Evolutionary conservation across 2,329 filamentous ascomycete genomes (phyloP).

Genomic region (Venturia pyrina): DNA sequence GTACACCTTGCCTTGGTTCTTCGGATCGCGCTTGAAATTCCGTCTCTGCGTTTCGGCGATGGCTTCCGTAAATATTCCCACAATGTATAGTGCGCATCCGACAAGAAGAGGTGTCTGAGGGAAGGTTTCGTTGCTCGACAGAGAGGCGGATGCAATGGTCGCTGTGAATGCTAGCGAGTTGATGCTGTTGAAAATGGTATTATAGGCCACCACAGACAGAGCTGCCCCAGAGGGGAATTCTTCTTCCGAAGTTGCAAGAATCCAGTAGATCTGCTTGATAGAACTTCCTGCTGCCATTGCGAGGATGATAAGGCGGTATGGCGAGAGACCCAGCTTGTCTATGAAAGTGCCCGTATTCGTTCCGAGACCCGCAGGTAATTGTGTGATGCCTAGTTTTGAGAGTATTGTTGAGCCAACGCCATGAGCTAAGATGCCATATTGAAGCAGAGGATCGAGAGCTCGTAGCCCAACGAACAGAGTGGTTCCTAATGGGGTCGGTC

Average conservation of each 20-base stretch:
- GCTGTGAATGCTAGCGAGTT: slow-evolving; percentile 47
- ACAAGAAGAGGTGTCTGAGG: slow-evolving; percentile 35
- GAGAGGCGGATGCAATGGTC: slow-evolving; percentile 36
- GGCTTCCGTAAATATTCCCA: slow-evolving; percentile 46
- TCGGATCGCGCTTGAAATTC: slow-evolving; percentile 39
- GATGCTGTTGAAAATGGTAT: slow-evolving; percentile 44
- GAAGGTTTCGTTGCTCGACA: slow-evolving; percentile 27
- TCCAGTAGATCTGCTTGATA: slow-evolving; percentile 49
- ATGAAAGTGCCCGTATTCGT: slow-evolving; percentile 31
- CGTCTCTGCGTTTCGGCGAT: slow-evolving; percentile 48
- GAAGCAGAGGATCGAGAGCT: slow-evolving; percentile 36
- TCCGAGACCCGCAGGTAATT: slow-evolving; percentile 32
- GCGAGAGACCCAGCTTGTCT: slow-evolving; percentile 38
- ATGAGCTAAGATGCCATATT: slow-evolving; percentile 40
- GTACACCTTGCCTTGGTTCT: slow-evolving; percentile 43
- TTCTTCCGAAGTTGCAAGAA: slow-evolving; percentile 37
- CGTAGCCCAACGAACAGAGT: slow-evolving; percentile 37
- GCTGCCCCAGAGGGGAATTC: slow-evolving; percentile 38
- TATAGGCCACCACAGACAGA: slow-evolving; percentile 38
- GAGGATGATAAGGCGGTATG: slow-evolving; percentile 41
- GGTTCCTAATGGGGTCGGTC: slow-evolving; percentile 29
- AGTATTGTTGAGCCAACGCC: slow-evolving; percentile 34
- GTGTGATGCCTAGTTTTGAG: slow-evolving; percentile 33
- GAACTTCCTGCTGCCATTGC: slow-evolving; percentile 43
- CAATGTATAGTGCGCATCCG: slow-evolving; percentile 39